Conservation (phyloP, 176 grass and related monocot species). For the Avena sativa region DNA sequence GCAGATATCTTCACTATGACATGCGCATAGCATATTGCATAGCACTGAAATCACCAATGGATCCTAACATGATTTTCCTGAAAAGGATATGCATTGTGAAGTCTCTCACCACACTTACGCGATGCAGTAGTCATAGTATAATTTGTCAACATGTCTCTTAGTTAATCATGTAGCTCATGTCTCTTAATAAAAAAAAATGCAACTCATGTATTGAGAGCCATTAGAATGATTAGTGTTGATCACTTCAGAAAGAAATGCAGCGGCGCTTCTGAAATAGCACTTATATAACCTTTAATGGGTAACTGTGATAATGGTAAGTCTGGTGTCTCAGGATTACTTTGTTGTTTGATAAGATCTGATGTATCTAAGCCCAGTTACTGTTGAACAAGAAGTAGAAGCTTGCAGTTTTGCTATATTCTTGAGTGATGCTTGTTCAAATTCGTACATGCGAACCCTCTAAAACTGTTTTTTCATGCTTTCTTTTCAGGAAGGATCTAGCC, state of each 20-base stretch:
- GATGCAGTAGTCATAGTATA: slow-evolving; percentile 14
- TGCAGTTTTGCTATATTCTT: slow-evolving; percentile 35
- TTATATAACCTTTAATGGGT: not conserved
- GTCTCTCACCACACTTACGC: not conserved
- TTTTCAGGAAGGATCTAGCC: slow-evolving; percentile 97
- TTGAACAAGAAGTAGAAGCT: slow-evolving; percentile 6
- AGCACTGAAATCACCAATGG: not conserved
- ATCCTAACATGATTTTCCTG: slow-evolving; percentile 3
- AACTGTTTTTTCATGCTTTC: slow-evolving; percentile 32
- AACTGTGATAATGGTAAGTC: slow-evolving; percentile 15
- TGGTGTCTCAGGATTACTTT: slow-evolving; percentile 15
- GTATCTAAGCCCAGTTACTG: slow-evolving; percentile 28
- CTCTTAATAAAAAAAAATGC: not conserved
- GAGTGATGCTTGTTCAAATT: slow-evolving; percentile 37
- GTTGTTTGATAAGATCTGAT: slow-evolving; percentile 29
- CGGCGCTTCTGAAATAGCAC: slow-evolving; percentile 14
- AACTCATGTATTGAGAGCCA: not conserved
- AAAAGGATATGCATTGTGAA: not conserved
- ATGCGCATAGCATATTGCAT: not conserved
- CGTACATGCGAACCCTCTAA: slow-evolving; percentile 3
- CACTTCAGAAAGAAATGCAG: slow-evolving; percentile 21
- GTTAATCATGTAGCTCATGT: not conserved
- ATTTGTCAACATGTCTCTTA: not conserved
- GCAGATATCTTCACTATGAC: slow-evolving; percentile 9
- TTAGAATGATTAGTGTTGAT: slow-evolving; percentile 33